Percentiles rank a stretch among this genome's conserved stretches.
Conservation (phyloP, 371 early-diverging fungal species). For the Mucor lusitanicus region DNA sequence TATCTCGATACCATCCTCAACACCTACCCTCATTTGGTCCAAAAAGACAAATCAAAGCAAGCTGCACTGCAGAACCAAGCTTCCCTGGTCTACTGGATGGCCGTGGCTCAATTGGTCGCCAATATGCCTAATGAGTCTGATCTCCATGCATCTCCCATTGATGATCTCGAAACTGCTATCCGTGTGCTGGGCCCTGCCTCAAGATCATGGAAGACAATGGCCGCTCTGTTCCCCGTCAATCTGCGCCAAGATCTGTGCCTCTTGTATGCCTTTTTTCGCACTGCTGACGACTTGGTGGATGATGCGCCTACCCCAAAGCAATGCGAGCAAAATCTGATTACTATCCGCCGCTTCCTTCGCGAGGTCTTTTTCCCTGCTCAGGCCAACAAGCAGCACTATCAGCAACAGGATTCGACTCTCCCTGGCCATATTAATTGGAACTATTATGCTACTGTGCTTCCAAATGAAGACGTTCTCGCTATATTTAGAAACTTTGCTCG, state of each 20-base stretch:
- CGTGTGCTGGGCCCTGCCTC: constrained; percentile 36
- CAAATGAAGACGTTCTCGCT: constrained; percentile 26
- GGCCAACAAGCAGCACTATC: neutral
- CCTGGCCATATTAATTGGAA: constrained; percentile 34
- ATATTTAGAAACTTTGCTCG: constrained; percentile 39
- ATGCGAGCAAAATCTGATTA: constrained; percentile 24
- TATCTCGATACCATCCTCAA: constrained; percentile 41
- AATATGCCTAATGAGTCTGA: constrained; percentile 27
- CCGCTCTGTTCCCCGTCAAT: constrained; percentile 49
- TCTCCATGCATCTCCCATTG: constrained; percentile 28
- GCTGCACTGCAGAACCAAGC: constrained; percentile 21
- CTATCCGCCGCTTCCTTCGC: constrained; percentile 32
- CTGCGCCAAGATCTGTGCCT: constrained; percentile 52
- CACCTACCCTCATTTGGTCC: constrained; percentile 32
- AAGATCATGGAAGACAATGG: constrained; percentile 54
- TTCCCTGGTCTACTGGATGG: constrained; percentile 25
- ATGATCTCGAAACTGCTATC: constrained; percentile 34
- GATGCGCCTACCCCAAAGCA: constrained; percentile 28
- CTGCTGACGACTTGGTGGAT: constrained; percentile 62
- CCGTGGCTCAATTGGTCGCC: constrained; percentile 16
- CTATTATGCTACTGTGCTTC: constrained; percentile 20
- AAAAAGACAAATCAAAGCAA: constrained; percentile 12
- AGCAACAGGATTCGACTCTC: constrained; percentile 16
- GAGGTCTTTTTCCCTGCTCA: constrained; percentile 17
- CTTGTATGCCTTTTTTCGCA: constrained; percentile 60